Percentiles rank a stretch among this genome's conserved stretches.
Evolutionary conservation across 371 early-diverging fungal genomes (phyloP).

Genomic region (Saksenaea oblongispora): DNA sequence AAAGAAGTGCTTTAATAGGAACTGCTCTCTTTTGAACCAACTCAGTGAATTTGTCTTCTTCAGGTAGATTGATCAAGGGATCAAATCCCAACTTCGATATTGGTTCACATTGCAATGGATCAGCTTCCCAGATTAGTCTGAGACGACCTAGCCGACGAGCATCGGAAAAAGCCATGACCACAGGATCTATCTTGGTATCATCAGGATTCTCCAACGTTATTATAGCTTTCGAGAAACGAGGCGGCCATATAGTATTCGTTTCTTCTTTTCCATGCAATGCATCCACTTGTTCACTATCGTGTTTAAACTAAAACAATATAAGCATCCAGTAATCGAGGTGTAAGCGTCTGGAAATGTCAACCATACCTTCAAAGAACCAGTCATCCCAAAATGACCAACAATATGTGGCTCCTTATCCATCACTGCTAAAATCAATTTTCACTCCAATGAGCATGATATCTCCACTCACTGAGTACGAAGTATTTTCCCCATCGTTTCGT

Average conservation of each 20-base stretch:
- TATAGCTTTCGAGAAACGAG: slow-evolving; percentile 9
- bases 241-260: slow-evolving; percentile 10
- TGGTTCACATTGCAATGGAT: slow-evolving; percentile 44
- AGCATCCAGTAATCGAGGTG: background rate
- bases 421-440: slow-evolving; percentile 13
- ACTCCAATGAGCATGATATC: background rate
- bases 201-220: background rate
- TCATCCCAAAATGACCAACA: slow-evolving; percentile 65
- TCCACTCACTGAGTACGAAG: slow-evolving; percentile 45
- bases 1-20: slow-evolving; percentile 60
- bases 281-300: background rate
- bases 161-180: slow-evolving; percentile 57
- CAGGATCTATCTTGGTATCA: slow-evolving; percentile 1
- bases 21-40: slow-evolving; percentile 33
- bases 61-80: slow-evolving; percentile 50
- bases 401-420: slow-evolving; percentile 39
- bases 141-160: slow-evolving; percentile 55
- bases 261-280: slow-evolving; percentile 22
- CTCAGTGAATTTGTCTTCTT: slow-evolving; percentile 31
- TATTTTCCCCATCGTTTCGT: slow-evolving; percentile 65
- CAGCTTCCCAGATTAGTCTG: slow-evolving; percentile 39
- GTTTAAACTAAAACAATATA: background rate
- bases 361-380: slow-evolving; percentile 32
- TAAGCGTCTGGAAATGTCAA: slow-evolving; percentile 4
- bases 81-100: slow-evolving; percentile 64